Evolutionary conservation across 2,329 filamentous ascomycete species (phyloP).

Genomic region (Aspergillus melleus): DNA sequence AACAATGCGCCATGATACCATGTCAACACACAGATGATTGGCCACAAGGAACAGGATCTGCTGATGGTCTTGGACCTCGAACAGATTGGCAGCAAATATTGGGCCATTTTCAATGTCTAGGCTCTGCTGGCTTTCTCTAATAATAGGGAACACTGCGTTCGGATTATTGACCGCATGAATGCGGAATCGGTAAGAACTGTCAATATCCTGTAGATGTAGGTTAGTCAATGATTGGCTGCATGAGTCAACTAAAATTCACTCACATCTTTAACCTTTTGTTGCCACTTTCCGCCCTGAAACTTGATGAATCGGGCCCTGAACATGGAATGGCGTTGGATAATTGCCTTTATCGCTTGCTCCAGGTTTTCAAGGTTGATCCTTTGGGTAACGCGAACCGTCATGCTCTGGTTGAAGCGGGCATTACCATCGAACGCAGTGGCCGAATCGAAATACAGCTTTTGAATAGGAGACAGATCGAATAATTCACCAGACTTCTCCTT

Average conservation of each 20-base stretch:
- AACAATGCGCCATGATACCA: slow-evolving; percentile 34
- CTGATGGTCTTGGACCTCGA: slow-evolving; percentile 8
- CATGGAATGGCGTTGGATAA: slow-evolving; percentile 37
- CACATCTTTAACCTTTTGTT: slow-evolving; percentile 29
- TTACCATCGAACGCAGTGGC: slow-evolving; percentile 21
- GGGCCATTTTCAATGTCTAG: slow-evolving; percentile 34
- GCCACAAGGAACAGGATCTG: slow-evolving; percentile 22
- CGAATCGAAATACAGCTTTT: slow-evolving; percentile 33
- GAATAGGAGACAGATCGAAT: slow-evolving; percentile 37
- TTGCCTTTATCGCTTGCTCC: slow-evolving; percentile 27
- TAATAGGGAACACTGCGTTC: slow-evolving; percentile 26
- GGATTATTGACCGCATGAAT: slow-evolving; percentile 25
- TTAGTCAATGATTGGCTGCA: neutral
- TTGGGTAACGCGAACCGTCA: slow-evolving; percentile 33
- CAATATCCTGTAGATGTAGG: slow-evolving; percentile 23
- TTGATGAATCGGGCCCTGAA: slow-evolving; percentile 32
- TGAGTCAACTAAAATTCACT: neutral
- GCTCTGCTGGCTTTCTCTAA: slow-evolving; percentile 32
- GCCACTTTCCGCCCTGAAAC: slow-evolving; percentile 23
- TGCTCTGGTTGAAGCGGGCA: slow-evolving; percentile 37
- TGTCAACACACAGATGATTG: slow-evolving; percentile 23
- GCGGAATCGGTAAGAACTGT: slow-evolving; percentile 34
- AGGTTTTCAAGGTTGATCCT: slow-evolving; percentile 24
- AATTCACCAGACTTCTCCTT: slow-evolving; percentile 28
- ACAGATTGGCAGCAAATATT: slow-evolving; percentile 21